Percentiles rank a stretch among this genome's conserved stretches.
These are phyloP conservation scores for Fusarium concolor DNA, from an alignment of 2,329 filamentous ascomycete genomes.

Conservation along the genomic window DNA sequence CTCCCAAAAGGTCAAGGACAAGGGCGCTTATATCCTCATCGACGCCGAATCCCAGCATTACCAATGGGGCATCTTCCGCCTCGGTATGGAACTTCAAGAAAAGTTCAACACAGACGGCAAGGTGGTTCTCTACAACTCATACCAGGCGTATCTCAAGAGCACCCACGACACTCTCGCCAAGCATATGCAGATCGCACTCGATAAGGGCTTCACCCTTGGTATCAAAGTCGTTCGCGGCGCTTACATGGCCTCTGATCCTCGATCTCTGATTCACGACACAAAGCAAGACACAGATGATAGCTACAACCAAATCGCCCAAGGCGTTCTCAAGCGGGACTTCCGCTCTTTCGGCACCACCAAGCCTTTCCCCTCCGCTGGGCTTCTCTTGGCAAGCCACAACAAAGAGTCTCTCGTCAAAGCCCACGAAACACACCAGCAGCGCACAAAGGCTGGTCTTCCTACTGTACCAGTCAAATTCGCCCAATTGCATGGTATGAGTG, in stretches of 20 bases:
- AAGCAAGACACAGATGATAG: slow-evolving; percentile 64
- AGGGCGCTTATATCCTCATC: slow-evolving; percentile 56
- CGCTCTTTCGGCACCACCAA: slow-evolving; percentile 54
- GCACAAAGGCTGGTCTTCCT: slow-evolving; percentile 50
- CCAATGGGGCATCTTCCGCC: slow-evolving; percentile 53
- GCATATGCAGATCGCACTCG: slow-evolving; percentile 59
- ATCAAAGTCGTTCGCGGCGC: slow-evolving; percentile 69
- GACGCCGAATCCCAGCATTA: slow-evolving; percentile 61
- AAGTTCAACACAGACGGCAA: slow-evolving; percentile 54
- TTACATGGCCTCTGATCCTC: slow-evolving; percentile 63
- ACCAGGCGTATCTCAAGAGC: slow-evolving; percentile 67
- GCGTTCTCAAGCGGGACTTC: slow-evolving; percentile 55
- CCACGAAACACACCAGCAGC: slow-evolving; percentile 56
- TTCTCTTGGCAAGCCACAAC: slow-evolving; percentile 68
- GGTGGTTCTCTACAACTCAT: slow-evolving; percentile 61
- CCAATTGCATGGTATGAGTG: slow-evolving; percentile 69
- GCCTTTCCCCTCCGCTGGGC: slow-evolving; percentile 58
- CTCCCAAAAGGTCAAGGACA: slow-evolving; percentile 52
- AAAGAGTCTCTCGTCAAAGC: slow-evolving; percentile 55
- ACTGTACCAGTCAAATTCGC: slow-evolving; percentile 59
- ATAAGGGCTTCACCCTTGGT: slow-evolving; percentile 63
- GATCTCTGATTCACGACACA: slow-evolving; percentile 63
- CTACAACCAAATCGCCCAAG: slow-evolving; percentile 63
- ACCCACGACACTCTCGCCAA: slow-evolving; percentile 56
- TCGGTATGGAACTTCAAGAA: slow-evolving; percentile 52